phyloP scores from a whole-genome alignment of 495 filamentous ascomycete genomes.

The Aspergillus cristatus region DNA sequence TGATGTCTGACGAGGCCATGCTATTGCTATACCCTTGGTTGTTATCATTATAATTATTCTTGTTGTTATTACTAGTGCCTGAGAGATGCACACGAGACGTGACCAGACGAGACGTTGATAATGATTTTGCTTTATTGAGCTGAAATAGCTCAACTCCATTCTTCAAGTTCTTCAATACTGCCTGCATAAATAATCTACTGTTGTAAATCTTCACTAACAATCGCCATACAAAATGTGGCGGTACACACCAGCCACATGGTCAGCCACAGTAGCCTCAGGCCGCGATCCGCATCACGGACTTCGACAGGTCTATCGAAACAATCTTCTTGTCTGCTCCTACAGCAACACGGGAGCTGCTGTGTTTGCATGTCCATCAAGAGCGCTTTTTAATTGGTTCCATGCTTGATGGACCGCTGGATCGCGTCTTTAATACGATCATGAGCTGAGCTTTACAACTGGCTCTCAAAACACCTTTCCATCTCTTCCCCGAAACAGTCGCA shows the following conservation, averaged over 20 bases:
- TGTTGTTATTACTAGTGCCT: background rate
- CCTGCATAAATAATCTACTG: too few species aligned
- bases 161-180: too few species aligned
- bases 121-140: conserved; percentile 5
- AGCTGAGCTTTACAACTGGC: conserved; percentile 19
- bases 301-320: background rate
- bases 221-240: conserved; percentile 10
- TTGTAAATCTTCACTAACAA: conserved; percentile 1
- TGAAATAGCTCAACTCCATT: too few species aligned
- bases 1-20: background rate
- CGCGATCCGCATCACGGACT: conserved; percentile 1
- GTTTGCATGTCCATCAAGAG: background rate
- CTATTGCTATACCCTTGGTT: conserved; percentile 1
- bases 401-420: background rate
- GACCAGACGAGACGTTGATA: background rate
- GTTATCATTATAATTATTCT: conserved; percentile 4
- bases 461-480: conserved; percentile 3
- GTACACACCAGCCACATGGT: conserved; percentile 9
- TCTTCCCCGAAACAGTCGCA: conserved; percentile 7
- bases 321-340: background rate
- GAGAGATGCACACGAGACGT: background rate
- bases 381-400: background rate
- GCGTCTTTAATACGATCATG: conserved; percentile 23
- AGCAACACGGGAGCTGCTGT: background rate
- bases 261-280: conserved; percentile 9